Evolutionary conservation across 2,329 filamentous ascomycete species (phyloP).

Genomic region (Proliferodiscus dingleyae): DNA sequence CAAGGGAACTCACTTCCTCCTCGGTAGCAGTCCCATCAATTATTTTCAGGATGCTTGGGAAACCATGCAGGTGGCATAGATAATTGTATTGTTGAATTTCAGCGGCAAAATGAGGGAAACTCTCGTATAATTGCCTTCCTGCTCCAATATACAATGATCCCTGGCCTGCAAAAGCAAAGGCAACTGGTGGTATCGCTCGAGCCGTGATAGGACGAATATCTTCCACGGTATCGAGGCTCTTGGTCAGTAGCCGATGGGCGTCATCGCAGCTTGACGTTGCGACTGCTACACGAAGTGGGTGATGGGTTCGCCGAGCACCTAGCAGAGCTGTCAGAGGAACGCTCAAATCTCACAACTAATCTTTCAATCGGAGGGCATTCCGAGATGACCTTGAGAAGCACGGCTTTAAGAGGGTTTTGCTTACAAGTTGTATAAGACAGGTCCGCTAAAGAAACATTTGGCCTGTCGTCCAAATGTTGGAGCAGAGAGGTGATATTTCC

Average conservation of each 20-base stretch:
- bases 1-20: slow-evolving; percentile 41
- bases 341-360: too few species aligned
- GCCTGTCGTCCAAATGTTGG: slow-evolving; percentile 3
- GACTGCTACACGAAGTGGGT: slow-evolving; percentile 44
- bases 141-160: slow-evolving; percentile 37
- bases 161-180: slow-evolving; percentile 40
- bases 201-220: slow-evolving; percentile 41
- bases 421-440: slow-evolving; percentile 15
- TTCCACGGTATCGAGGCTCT: neutral
- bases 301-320: slow-evolving; percentile 47
- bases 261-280: neutral
- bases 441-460: slow-evolving; percentile 2
- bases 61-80: slow-evolving; percentile 21
- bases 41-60: slow-evolving; percentile 32
- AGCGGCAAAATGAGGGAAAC: slow-evolving; percentile 34
- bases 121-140: slow-evolving; percentile 22
- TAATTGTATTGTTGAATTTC: slow-evolving; percentile 24
- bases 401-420: too few species aligned
- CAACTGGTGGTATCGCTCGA: slow-evolving; percentile 29
- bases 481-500: slow-evolving; percentile 10
- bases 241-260: neutral
- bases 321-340: too few species aligned
- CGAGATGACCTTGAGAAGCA: too few species aligned
- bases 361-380: too few species aligned
- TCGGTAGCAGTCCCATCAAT: slow-evolving; percentile 31